Evolutionary conservation across 2,329 filamentous ascomycete genomes (phyloP).

Genomic region (Fusarium anguioides): DNA sequence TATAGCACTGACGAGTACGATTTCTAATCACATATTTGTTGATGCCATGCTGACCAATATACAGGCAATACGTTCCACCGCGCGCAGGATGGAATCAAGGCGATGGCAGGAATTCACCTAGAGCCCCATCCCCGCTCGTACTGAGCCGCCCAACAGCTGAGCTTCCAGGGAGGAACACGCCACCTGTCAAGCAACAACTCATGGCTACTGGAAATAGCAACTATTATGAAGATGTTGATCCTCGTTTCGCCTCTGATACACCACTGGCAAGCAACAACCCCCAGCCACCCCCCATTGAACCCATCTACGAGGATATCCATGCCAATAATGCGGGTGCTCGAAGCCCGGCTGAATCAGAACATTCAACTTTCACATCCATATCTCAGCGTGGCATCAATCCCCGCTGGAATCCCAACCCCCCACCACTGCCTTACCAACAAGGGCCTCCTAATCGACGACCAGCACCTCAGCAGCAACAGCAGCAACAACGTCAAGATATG

Average conservation of each 20-base stretch:
- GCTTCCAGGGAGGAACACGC: constrained; percentile 51
- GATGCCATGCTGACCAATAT: background rate
- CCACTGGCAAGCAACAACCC: constrained; percentile 46
- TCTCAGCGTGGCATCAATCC: constrained; percentile 91
- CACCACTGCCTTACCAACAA: constrained; percentile 56
- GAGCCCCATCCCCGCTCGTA: constrained; percentile 59
- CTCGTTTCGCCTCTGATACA: constrained; percentile 75
- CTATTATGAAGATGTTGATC: constrained; percentile 96
- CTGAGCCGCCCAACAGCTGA: constrained; percentile 51
- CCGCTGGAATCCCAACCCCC: constrained; percentile 76
- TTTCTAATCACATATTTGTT: background rate
- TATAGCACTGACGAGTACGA: constrained; percentile 79
- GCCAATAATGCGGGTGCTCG: constrained; percentile 63
- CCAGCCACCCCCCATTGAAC: constrained; percentile 50
- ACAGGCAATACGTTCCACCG: constrained; percentile 65
- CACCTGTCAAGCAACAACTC: constrained; percentile 45
- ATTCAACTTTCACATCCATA: constrained; percentile 88
- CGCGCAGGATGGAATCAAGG: constrained; percentile 66
- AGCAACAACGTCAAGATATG: constrained; percentile 72
- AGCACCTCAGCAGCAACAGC: constrained; percentile 62
- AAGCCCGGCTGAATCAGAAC: constrained; percentile 81
- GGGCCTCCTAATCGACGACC: constrained; percentile 58
- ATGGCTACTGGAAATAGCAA: constrained; percentile 49
- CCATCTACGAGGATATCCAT: constrained; percentile 72
- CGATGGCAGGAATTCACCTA: constrained; percentile 57